phyloP scores from a whole-genome alignment of 1,139 yeast species.

The Kluyveromyces marxianus region DNA sequence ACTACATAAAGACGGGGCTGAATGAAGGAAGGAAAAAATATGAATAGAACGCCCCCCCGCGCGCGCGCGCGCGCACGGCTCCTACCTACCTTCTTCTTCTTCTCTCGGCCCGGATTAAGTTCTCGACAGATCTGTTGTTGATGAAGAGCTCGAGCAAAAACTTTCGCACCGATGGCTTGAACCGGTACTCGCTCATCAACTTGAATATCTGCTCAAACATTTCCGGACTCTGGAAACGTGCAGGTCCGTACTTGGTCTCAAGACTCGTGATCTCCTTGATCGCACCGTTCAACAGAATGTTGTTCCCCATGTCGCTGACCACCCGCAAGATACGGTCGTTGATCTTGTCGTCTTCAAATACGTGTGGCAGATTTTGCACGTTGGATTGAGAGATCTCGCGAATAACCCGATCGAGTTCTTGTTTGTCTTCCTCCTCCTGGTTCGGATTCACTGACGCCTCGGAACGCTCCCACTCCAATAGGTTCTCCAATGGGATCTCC shows the following conservation, averaged over 20 bases:
- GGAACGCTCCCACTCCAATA: background rate
- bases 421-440: slow-evolving; percentile 4
- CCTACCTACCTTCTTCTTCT: slow-evolving; percentile 10
- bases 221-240: slow-evolving; percentile 47
- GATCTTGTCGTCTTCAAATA: slow-evolving; percentile 31
- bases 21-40: background rate
- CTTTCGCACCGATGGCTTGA: slow-evolving; percentile 54
- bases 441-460: background rate
- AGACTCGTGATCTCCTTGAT: slow-evolving; percentile 52
- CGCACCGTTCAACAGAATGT: slow-evolving; percentile 57
- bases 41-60: background rate
- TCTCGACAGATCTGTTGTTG: slow-evolving; percentile 50
- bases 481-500: slow-evolving; percentile 1
- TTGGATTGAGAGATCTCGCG: slow-evolving; percentile 1
- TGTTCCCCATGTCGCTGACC: slow-evolving; percentile 57
- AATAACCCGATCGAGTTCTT: background rate
- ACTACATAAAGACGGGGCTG: slow-evolving; percentile 21
- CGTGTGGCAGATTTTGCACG: background rate
- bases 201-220: slow-evolving; percentile 55
- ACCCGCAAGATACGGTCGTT: slow-evolving; percentile 46
- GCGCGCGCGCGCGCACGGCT: background rate
- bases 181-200: slow-evolving; percentile 59
- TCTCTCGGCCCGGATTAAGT: slow-evolving; percentile 40
- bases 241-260: slow-evolving; percentile 44
- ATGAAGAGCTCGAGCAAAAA: slow-evolving; percentile 65